Conservation (phyloP, 139 green algal genomes). For the Asterochloris erici region DNA sequence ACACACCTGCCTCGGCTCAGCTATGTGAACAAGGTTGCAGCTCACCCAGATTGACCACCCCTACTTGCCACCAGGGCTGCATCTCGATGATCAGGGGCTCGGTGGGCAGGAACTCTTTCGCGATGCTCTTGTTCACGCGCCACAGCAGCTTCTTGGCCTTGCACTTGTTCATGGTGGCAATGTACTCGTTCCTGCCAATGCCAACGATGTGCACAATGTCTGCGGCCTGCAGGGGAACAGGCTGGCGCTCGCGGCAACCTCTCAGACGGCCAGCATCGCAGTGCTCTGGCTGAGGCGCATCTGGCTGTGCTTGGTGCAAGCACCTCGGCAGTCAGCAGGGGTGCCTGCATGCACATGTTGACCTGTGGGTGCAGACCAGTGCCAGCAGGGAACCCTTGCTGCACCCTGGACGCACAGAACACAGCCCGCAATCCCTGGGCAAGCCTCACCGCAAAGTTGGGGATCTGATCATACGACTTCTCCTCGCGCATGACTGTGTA, state of each 20-base stretch:
- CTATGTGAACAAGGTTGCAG: neutral
- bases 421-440: neutral
- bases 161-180: slow-evolving; percentile 83
- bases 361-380: no score
- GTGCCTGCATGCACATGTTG: no score
- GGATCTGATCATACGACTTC: slow-evolving; percentile 85
- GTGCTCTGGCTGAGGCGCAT: no score
- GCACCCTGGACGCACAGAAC: neutral
- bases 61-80: slow-evolving; percentile 81
- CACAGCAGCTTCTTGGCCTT: slow-evolving; percentile 86
- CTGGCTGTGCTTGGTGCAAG: no score
- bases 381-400: neutral
- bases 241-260: no score
- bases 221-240: slow-evolving; percentile 57
- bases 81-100: slow-evolving; percentile 43
- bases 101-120: slow-evolving; percentile 68
- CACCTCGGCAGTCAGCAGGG: neutral
- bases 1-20: neutral
- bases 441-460: slow-evolving; percentile 86
- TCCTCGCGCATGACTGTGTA: slow-evolving; percentile 75
- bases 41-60: slow-evolving; percentile 75
- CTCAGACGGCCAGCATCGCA: no score
- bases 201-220: slow-evolving; percentile 78
- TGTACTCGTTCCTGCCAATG: slow-evolving; percentile 95
- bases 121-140: slow-evolving; percentile 77